phyloP scores from a whole-genome alignment of 2,329 filamentous ascomycete species.

The Ascocoryne sarcoides region DNA sequence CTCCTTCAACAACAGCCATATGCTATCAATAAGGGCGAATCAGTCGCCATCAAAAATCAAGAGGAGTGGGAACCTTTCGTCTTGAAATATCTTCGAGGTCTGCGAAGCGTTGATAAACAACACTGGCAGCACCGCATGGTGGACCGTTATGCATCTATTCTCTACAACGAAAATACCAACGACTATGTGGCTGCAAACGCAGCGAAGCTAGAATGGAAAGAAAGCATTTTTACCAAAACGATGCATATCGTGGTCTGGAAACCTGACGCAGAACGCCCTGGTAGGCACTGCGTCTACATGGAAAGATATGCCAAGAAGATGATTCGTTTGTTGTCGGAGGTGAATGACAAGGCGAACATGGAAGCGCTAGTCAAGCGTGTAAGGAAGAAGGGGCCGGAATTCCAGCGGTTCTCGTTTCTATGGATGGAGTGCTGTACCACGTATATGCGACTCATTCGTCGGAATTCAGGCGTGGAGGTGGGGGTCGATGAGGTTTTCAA shows the following conservation, averaged over 20 bases:
- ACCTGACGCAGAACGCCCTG: conserved; percentile 60
- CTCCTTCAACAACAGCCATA: conserved; percentile 28
- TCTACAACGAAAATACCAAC: conserved; percentile 45
- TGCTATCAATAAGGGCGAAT: conserved; percentile 23
- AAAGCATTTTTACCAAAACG: conserved; percentile 67
- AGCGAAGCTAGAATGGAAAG: conserved; percentile 56
- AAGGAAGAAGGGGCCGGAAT: conserved; percentile 52
- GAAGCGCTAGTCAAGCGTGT: conserved; percentile 57
- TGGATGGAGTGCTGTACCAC: conserved; percentile 25
- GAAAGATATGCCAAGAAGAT: conserved; percentile 63
- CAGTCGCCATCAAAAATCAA: conserved; percentile 19
- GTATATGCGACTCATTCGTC: conserved; percentile 43
- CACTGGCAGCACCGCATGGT: conserved; percentile 72
- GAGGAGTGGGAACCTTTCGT: conserved; percentile 54
- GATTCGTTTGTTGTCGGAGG: conserved; percentile 48
- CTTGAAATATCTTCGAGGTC: conserved; percentile 32
- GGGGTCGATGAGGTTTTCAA: conserved; percentile 61
- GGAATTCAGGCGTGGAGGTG: conserved; percentile 45
- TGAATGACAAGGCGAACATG: conserved; percentile 52
- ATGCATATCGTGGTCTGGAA: conserved; percentile 68
- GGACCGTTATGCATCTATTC: conserved; percentile 49
- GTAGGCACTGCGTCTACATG: conserved; percentile 66
- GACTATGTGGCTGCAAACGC: conserved; percentile 39
- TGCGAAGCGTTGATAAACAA: conserved; percentile 50
- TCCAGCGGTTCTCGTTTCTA: conserved; percentile 20